Evolutionary conservation across 2,329 filamentous ascomycete genomes (phyloP).

Genomic region (Capronia coronata): DNA sequence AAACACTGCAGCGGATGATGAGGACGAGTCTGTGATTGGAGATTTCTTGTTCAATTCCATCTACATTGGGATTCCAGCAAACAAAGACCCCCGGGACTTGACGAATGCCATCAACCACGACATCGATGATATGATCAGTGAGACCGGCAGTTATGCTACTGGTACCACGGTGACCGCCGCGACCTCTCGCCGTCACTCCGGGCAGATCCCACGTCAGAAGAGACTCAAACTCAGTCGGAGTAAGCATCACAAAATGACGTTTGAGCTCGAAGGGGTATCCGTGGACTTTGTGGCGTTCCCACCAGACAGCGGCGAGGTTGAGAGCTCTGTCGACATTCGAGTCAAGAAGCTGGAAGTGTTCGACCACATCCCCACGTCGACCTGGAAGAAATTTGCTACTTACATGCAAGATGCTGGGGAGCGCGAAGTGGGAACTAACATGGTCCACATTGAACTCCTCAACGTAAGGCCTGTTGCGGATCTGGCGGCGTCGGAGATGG

Average conservation of each 20-base stretch:
- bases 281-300: constrained; percentile 78
- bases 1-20: constrained; percentile 50
- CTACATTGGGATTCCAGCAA: constrained; percentile 86
- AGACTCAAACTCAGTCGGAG: constrained; percentile 73
- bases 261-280: constrained; percentile 79
- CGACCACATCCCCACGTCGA: constrained; percentile 89
- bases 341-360: constrained; percentile 82
- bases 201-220: constrained; percentile 41
- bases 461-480: constrained; percentile 81
- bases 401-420: constrained; percentile 85
- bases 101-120: constrained; percentile 79
- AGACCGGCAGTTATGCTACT: constrained; percentile 82
- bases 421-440: constrained; percentile 75
- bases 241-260: constrained; percentile 88
- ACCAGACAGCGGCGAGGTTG: constrained; percentile 67
- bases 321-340: constrained; percentile 79
- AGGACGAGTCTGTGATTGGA: constrained; percentile 80
- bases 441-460: constrained; percentile 82
- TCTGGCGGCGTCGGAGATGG: constrained; percentile 80
- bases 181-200: constrained; percentile 34
- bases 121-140: constrained; percentile 76
- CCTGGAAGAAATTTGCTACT: constrained; percentile 96
- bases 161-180: constrained; percentile 49
- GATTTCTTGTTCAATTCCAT: constrained; percentile 98
- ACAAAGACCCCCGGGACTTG: constrained; percentile 75